Evolutionary conservation across 495 filamentous ascomycete species (phyloP).

Genomic region (Lasiosphaeria miniovina): DNA sequence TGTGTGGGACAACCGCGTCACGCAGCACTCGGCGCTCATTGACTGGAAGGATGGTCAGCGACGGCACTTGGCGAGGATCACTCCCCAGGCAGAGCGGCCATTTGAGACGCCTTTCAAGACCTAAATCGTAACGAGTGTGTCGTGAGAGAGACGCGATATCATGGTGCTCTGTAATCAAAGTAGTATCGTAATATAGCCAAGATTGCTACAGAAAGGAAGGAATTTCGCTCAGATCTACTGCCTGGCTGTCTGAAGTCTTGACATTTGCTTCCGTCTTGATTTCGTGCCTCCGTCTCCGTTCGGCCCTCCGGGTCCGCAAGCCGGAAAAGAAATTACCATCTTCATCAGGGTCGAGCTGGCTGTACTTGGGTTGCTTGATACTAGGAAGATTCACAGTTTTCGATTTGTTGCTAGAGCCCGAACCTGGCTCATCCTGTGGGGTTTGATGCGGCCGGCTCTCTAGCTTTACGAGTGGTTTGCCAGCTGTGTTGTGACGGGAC

Average conservation of each 20-base stretch:
- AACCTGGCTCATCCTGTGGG: neutral
- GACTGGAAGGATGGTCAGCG: conserved; percentile 79
- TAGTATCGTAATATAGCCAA: neutral
- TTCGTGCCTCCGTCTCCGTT: conserved; percentile 17
- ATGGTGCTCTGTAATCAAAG: neutral
- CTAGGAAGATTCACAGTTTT: neutral
- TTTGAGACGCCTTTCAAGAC: conserved; percentile 64
- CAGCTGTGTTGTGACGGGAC: too few species aligned
- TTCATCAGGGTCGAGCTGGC: conserved; percentile 16
- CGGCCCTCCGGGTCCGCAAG: conserved; percentile 18
- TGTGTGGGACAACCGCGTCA: conserved; percentile 86
- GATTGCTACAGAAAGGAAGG: conserved; percentile 27
- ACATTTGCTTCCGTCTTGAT: conserved; percentile 2
- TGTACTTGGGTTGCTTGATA: conserved; percentile 5
- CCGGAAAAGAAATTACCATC: conserved; percentile 22
- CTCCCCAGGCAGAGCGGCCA: conserved; percentile 76
- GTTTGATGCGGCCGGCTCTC: too few species aligned
- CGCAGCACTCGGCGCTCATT: conserved; percentile 70
- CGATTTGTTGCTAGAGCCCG: neutral
- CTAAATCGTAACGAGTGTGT: conserved; percentile 7
- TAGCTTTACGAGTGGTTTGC: too few species aligned
- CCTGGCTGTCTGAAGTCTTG: conserved; percentile 13
- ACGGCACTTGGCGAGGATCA: conserved; percentile 78
- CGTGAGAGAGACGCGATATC: neutral
- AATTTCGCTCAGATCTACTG: conserved; percentile 23